A percentile compares a stretch with the other conserved stretches of the same genome.
Evolutionary conservation across 352 stramenopile genomes (phyloP).

Genomic region (Pythium monospermum): DNA sequence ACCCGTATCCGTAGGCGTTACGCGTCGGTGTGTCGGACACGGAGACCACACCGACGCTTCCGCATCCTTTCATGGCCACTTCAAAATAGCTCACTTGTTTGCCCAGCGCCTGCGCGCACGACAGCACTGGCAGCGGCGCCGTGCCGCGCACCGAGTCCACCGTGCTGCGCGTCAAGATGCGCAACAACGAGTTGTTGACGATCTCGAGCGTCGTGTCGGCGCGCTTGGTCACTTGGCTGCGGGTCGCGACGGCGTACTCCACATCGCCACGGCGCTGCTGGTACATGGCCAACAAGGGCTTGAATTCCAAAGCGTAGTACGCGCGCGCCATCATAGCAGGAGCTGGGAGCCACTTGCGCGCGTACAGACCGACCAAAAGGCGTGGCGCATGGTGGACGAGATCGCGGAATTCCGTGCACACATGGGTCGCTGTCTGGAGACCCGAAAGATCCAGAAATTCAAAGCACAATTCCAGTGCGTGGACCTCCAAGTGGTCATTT

Average conservation of each 20-base stretch:
- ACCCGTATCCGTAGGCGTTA: constrained; percentile 75
- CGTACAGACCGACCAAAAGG: constrained; percentile 56
- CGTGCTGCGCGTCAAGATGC: constrained; percentile 56
- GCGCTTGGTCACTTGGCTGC: constrained; percentile 39
- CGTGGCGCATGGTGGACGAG: constrained; percentile 37
- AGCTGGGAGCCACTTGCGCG: constrained; percentile 41
- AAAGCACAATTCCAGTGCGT: constrained; percentile 66
- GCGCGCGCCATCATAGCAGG: constrained; percentile 30
- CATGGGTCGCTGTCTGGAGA: constrained; percentile 32
- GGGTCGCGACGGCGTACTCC: constrained; percentile 55
- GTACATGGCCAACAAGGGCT: constrained; percentile 32
- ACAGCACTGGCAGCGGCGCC: constrained; percentile 41
- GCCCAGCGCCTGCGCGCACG: constrained; percentile 50
- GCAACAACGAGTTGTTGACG: constrained; percentile 82
- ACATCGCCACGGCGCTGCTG: constrained; percentile 19
- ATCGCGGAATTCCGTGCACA: constrained; percentile 58
- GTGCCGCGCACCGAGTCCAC: constrained; percentile 70
- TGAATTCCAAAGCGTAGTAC: constrained; percentile 31
- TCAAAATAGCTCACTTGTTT: constrained; percentile 73
- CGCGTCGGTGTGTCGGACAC: constrained; percentile 48
- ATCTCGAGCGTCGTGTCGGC: constrained; percentile 41
- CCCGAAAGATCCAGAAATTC: constrained; percentile 62
- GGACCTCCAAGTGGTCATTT: constrained; percentile 33
- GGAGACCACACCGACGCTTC: constrained; percentile 71
- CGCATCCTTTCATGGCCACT: constrained; percentile 62